These are phyloP conservation scores for Paraurostyla sp. DNA, from an alignment of 73 alveolate species.

Conservation along the genomic window DNA sequence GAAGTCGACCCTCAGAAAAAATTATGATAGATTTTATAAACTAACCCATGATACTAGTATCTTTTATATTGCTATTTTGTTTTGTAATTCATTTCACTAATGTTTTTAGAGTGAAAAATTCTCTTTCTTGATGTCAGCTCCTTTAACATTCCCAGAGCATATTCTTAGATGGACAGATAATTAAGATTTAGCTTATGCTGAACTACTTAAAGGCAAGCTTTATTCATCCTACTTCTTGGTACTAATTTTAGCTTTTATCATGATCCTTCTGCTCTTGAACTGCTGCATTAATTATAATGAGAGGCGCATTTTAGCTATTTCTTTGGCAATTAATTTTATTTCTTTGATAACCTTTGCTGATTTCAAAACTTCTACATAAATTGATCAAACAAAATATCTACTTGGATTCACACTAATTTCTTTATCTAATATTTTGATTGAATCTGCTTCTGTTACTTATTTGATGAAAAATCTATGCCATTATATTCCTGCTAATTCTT, in stretches of 20 bases:
- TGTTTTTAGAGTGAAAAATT: constrained; percentile 31
- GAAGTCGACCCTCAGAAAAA: neutral
- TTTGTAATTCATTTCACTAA: neutral
- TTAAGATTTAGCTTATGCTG: neutral
- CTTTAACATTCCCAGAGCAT: constrained; percentile 33
- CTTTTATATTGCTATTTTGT: neutral
- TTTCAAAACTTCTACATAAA: neutral
- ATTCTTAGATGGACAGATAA: neutral
- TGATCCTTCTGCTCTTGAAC: neutral
- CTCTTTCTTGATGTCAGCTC: constrained; percentile 41
- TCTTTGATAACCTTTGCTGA: neutral
- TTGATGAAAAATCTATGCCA: constrained; percentile 27
- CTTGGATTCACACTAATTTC: neutral
- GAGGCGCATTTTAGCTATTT: neutral
- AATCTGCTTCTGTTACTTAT: constrained; percentile 17
- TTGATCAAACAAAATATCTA: constrained; percentile 6
- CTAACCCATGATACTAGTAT: neutral
- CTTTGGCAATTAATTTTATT: neutral
- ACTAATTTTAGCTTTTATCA: constrained; percentile 1
- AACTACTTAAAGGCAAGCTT: neutral
- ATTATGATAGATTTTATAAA: constrained; percentile 1
- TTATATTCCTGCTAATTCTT: neutral
- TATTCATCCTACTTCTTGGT: constrained; percentile 1
- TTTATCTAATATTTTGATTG: constrained; percentile 11
- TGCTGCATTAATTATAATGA: neutral